Evolutionary conservation across 1,284 basidiomycete species (phyloP), one percentile per base, ranked within the genome.

Genomic region (Sutorius eximius): DNA sequence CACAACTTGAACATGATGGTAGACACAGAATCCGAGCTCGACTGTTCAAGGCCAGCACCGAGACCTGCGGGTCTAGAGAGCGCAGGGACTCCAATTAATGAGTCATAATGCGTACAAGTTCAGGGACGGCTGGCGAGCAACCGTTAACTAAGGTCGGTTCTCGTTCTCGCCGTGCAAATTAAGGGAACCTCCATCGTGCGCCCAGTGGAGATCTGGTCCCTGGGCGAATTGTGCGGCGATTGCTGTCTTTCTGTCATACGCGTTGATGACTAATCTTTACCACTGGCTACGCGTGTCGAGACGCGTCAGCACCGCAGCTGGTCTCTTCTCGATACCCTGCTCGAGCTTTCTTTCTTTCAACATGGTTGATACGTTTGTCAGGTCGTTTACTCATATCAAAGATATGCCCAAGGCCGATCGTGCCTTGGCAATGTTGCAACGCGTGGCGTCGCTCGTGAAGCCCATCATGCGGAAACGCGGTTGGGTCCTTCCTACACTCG

Each of bases 381-480:
- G 80, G 62, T 81, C 84, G 0, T 85, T 86, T 59, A 84, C 85
- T 30, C 82, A 88, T 69, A 77, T 91, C 57, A 86, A 82, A 56
- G 81, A 80, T 56, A 77, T 76, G 60, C 82, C 82, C 48, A 79
- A 80, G 61, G 79, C 82, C 40, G 80, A 86, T 56, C 76, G 78
- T 42, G 87, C 88, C 24, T 73, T 89, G 32, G 64, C 75, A 15
- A 75, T 90, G 58, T 78, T 95, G 30, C 84, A 92, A 67, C 81
- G 83, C 61, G 78, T 91, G 32, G 89, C 90, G 0, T 87, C 87
- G 15, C 78, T 91, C 49, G 91, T 94, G 44, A 93, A 93, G 69
- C 93, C 93, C 4, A 91, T 95, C 62, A 95, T 95, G 93, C 77
- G 83, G 56, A 91, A 87, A 62, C 86, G 87, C 61, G 74, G 74